Conservation (phyloP, 2,329 filamentous ascomycete genomes). For the Sporothrix protearum region DNA sequence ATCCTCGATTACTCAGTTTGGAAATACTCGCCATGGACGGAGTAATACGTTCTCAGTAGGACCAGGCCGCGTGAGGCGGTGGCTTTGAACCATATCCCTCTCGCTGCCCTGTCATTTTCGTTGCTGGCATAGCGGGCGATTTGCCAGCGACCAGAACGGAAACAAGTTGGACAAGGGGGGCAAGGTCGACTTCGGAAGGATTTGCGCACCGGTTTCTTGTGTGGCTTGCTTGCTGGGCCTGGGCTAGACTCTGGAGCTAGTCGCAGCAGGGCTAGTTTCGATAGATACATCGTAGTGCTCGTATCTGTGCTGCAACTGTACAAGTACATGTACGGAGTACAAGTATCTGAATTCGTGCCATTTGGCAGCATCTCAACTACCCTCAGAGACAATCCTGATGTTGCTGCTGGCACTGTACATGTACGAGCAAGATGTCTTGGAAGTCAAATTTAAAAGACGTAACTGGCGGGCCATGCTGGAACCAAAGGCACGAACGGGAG, state of each 20-base stretch:
- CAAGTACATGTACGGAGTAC: too few species aligned
- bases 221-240: background rate
- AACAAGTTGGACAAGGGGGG: background rate
- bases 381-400: background rate
- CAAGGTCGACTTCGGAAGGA: background rate
- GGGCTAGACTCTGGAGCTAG: background rate
- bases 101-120: background rate
- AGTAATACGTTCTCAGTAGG: too few species aligned
- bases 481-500: background rate
- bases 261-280: background rate
- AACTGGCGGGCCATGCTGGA: background rate
- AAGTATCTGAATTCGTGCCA: background rate
- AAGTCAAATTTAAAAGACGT: background rate
- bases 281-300: background rate
- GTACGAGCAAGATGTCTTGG: background rate
- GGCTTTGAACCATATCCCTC: background rate
- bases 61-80: too few species aligned
- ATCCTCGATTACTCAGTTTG: too few species aligned
- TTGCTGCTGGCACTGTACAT: background rate
- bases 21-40: too few species aligned
- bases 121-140: background rate
- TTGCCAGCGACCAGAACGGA: background rate
- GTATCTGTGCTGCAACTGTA: background rate
- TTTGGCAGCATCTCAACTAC: background rate
- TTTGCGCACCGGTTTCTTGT: background rate